These are phyloP conservation scores for Penicillium sp. DNA, from an alignment of 2,329 filamentous ascomycete genomes.

Conservation along the genomic window DNA sequence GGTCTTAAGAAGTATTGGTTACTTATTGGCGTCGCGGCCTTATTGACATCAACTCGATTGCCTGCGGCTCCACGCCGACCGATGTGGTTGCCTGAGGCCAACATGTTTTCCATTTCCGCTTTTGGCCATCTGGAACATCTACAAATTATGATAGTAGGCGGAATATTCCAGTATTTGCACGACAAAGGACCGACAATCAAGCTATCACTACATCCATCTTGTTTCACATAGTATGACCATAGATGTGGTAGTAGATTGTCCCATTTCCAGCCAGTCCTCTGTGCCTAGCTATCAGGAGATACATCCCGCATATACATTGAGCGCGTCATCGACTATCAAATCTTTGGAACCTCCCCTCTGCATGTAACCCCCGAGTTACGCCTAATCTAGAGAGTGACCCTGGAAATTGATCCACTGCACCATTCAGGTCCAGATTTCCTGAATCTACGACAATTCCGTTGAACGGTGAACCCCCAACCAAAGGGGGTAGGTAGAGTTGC, in stretches of 20 bases:
- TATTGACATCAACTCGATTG: background rate
- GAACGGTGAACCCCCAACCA: too few relatives aligned
- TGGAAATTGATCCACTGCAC: background rate
- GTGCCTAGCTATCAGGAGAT: background rate
- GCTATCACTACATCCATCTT: background rate
- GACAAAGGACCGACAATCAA: too few relatives aligned
- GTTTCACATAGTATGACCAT: background rate
- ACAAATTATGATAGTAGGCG: background rate
- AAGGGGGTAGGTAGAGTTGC: too few relatives aligned
- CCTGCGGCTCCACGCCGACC: background rate
- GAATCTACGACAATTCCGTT: too few relatives aligned
- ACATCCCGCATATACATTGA: slow-evolving; percentile 12
- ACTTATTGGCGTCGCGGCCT: background rate
- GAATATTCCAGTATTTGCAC: too few relatives aligned
- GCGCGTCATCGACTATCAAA: slow-evolving; percentile 31
- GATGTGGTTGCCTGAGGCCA: background rate
- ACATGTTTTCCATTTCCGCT: background rate
- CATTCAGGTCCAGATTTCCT: too few relatives aligned
- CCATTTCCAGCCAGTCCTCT: background rate
- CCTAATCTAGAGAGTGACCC: background rate
- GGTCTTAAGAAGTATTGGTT: too few relatives aligned
- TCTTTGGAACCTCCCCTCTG: slow-evolving; percentile 1
- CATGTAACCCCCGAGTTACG: slow-evolving; percentile 26
- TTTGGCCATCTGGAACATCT: background rate
- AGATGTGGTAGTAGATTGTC: background rate